Percentiles rank a stretch among this genome's conserved stretches.
These are phyloP conservation scores for Petunia axillaris DNA, from an alignment of 257 asterid species.

Conservation along the genomic window DNA sequence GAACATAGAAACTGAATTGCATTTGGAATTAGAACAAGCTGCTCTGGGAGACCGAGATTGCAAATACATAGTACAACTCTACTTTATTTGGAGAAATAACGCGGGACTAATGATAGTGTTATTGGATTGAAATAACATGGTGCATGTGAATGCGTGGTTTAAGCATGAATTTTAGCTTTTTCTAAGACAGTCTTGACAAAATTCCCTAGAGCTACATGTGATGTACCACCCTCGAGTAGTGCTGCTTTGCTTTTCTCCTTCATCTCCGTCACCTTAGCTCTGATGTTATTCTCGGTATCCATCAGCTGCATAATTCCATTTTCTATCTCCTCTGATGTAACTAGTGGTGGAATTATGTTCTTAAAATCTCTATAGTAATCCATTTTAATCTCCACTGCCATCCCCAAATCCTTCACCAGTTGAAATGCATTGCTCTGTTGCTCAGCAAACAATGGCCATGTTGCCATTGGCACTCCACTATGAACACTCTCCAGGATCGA, in stretches of 20 bases:
- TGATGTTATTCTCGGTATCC: not conserved
- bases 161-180: too few species aligned
- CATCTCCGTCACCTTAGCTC: not conserved
- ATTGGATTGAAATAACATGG: too few species aligned
- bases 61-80: too few species aligned
- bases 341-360: not conserved
- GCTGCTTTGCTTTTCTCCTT: constrained; percentile 4
- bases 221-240: constrained; percentile 24
- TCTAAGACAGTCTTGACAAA: not conserved
- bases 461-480: not conserved
- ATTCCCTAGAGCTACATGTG: not conserved
- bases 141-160: too few species aligned
- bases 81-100: too few species aligned
- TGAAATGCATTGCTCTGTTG: not conserved
- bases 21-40: too few species aligned
- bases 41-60: too few species aligned
- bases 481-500: not conserved
- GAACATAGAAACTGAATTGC: too few species aligned
- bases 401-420: not conserved
- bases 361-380: not conserved
- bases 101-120: too few species aligned
- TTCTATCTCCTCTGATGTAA: constrained; percentile 25
- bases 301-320: constrained; percentile 13
- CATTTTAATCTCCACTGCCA: not conserved
- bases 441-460: not conserved